Evolutionary conservation across 2,329 filamentous ascomycete genomes (phyloP), one percentile per base, ranked within the genome.

Genomic region (Zalaria sp.): DNA sequence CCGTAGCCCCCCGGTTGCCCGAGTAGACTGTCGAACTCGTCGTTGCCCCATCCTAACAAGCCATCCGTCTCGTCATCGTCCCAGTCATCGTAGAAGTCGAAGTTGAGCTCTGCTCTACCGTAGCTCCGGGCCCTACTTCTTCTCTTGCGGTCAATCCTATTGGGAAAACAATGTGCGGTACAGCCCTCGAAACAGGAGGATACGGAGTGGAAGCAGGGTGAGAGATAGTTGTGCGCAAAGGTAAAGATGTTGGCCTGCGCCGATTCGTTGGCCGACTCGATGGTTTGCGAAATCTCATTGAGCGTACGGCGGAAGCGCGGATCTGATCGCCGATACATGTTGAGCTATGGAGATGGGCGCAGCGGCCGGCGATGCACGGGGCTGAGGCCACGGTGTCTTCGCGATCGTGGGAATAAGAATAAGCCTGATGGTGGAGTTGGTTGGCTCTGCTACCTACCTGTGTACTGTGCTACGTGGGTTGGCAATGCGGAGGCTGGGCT

Each of bases 41-140:
- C 87, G 51, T 74, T 79, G 34, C 81, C 79, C 83, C 86, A 93
- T 37, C 77, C 80, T 40, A 88, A 65, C 38, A 89, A 60, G 0
- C 79, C 73, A 34, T 77, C 72, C 29, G 67, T 68, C 39, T 74
- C 72, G 27, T 77, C 73, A 37, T 73, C 70, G 46, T 94, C 86
- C 89, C 89, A 96, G 61, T 95, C 89, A 61, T 95, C 89, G 65
- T 96, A 96, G 59, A 96, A 96, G 60, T 95, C 89, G 58, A 96
- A 96, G 54, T 77, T 88, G 53, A 83, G 76, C 62, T 95, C 88
- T 27, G 87, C 83, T 40, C 77, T 63, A 2, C 75, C 77, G 46
- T 67, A 59, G 43, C 65, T 62, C 25, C 69, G 63, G 31, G 81
- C 74, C 53, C 86, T 78, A 46, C 80, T 69, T 43, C 84, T 77